These are phyloP conservation scores for Blastobotrys terrestris DNA, from an alignment of 805 yeast species.

Conservation along the genomic window DNA sequence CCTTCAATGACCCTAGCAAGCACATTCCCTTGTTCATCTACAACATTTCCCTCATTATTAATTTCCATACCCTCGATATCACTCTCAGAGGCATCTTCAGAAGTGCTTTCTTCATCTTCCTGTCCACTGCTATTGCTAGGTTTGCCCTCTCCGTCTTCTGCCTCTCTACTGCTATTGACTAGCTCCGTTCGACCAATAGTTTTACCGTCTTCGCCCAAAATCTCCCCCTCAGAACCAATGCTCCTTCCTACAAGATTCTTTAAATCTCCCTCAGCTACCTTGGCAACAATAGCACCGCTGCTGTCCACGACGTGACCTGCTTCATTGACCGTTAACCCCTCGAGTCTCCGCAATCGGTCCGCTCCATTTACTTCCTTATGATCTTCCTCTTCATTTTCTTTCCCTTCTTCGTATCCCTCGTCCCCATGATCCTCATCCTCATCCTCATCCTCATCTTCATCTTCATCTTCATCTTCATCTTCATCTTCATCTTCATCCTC, in stretches of 20 bases:
- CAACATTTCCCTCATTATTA: too few species aligned
- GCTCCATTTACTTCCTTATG: too few species aligned
- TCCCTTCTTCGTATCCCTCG: slow-evolving; percentile 13
- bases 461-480: background rate
- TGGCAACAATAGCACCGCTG: background rate
- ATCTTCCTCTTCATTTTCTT: background rate
- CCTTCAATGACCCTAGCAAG: background rate
- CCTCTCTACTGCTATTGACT: too few species aligned
- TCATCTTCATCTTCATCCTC: background rate
- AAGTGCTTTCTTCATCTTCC: too few species aligned
- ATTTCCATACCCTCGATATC: too few species aligned
- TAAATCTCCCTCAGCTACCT: background rate
- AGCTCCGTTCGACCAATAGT: background rate
- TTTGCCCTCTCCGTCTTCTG: too few species aligned
- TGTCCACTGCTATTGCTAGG: too few species aligned
- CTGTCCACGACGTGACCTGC: background rate
- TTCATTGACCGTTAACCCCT: background rate
- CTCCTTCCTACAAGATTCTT: background rate
- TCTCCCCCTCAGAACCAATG: background rate
- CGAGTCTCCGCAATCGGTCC: background rate
- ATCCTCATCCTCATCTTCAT: slow-evolving; percentile 15
- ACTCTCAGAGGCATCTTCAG: too few species aligned
- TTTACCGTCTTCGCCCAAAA: background rate
- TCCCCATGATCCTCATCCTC: background rate
- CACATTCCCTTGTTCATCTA: background rate